Evolutionary conservation across 352 stramenopile species (phyloP).

Genomic region (Hyaloperonospora arabidopsidis): DNA sequence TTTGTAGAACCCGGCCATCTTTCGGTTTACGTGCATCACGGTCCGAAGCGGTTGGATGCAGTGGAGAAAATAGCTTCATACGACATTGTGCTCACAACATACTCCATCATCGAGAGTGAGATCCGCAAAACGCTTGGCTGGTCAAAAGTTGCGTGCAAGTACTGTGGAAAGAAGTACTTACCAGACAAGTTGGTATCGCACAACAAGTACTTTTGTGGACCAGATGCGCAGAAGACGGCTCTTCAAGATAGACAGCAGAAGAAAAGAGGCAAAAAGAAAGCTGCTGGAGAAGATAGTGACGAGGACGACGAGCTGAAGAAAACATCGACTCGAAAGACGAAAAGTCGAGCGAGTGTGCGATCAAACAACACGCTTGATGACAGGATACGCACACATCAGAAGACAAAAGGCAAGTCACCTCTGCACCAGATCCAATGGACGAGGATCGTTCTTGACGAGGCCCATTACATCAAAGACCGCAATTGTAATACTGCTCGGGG

Average conservation of each 20-base stretch:
- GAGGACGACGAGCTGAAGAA: slow-evolving; percentile 61
- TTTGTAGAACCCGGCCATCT: slow-evolving; percentile 90
- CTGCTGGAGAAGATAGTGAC: slow-evolving; percentile 58
- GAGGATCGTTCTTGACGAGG: slow-evolving; percentile 95
- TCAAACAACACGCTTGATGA: slow-evolving; percentile 35
- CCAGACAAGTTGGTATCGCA: slow-evolving; percentile 91
- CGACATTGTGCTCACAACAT: slow-evolving; percentile 98
- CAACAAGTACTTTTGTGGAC: slow-evolving; percentile 98
- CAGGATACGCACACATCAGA: slow-evolving; percentile 16
- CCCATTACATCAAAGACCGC: slow-evolving; percentile 92
- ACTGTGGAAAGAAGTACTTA: slow-evolving; percentile 90
- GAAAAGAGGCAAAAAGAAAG: slow-evolving; percentile 52
- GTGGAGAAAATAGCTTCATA: slow-evolving; percentile 87
- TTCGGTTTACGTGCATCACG: slow-evolving; percentile 95
- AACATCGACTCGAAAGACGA: slow-evolving; percentile 30
- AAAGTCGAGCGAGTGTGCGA: slow-evolving; percentile 18
- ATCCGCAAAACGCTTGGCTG: slow-evolving; percentile 66
- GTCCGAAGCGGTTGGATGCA: slow-evolving; percentile 70
- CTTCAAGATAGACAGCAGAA: slow-evolving; percentile 85
- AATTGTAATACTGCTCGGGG: slow-evolving; percentile 92
- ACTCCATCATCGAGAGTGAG: slow-evolving; percentile 93
- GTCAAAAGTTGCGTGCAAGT: slow-evolving; percentile 87
- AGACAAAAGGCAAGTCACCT: slow-evolving; percentile 50
- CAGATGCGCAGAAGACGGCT: slow-evolving; percentile 89
- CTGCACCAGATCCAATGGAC: slow-evolving; percentile 95